Base-by-base conservation (phyloP, 163 green algal species). In the Scenedesmus sp. region DNA sequence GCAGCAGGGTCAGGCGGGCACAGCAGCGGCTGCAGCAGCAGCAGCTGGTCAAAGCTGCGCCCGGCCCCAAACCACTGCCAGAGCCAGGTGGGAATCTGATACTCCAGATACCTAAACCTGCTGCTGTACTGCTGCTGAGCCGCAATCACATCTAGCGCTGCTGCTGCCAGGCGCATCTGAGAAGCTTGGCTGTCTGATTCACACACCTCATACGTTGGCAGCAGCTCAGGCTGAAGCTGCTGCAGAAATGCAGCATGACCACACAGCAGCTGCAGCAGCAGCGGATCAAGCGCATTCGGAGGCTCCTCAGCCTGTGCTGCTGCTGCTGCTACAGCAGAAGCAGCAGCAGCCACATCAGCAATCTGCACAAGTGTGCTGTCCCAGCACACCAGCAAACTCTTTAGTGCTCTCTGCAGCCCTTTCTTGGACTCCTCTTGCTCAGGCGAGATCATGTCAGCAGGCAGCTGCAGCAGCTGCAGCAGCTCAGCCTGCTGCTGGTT, bases 21-120 rank as follows among this genome's bases (percentile, higher is more conserved):
- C 8, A 91, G 70, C 88, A 88, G 56, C 55, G 88, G 88, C 52
- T 60, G 26, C 54, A 92, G 88, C 81, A 88, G 62, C 62, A 84
- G 26, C 62, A 92, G 88, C 52, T 92, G 79, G 3, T 84, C 62
- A 7, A 88, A 46, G 20, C 16, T 88, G 34, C 66, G 56, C 34
- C 81, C 88, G 13, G n/a, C 46, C 4, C 2, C 1, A 52, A 89
- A 83, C 88, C 88, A 92, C 64, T 87, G 57, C 88, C 88, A 92
- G 13, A 88, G 52, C 60, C 26, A 52, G 7, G 52, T 26, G 60
- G 64, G 52, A 56, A 81, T 54, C 15, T 89, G 81, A 23, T 92
- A 92, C 18, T 57, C 20, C 62, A 92, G 64, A 52, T 84, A 92
- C 54, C 15, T 8, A 13, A 23, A 60, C 20, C 88, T 73, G 57